Evolutionary conservation across 495 filamentous ascomycete species (phyloP), one percentile per base, ranked within the genome.

Genomic region (Staphylotrichum longicolle): DNA sequence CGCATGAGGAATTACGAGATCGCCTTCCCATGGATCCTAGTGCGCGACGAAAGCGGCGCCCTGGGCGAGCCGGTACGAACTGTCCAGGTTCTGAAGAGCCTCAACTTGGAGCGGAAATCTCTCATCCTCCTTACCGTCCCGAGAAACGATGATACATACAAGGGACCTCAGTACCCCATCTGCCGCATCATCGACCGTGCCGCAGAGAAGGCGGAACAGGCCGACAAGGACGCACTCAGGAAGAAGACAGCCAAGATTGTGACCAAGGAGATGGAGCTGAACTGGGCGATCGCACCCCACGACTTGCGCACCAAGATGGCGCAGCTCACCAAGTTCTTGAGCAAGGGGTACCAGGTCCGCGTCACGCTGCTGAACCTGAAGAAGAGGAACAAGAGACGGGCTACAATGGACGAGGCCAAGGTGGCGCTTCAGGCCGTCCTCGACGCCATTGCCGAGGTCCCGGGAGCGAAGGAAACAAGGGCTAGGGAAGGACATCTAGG

Each of bases 231-330:
- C 52, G 73, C 65, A 47, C 60, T 61, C 15, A 60, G 56, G 47
- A 70, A 67, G n/a, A 61, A 67, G 41, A 39, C 50, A 40, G 45
- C 34, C 52, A 67, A 70, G 60, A 30, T 47, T 7, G 53, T 64
- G 42, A 49, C 50, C 61, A 63, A 96, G 77, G 85, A 88, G 68
- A 68, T 96, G 14, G 91, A 96, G 76, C 32, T 96, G 62, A 91
- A 91, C 72, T 96, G 91, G 91, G 85, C 87, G 33, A 91, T 93
- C 63, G 85, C 84, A 57, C 63, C 70, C 9, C 78, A 89, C 71
- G 89, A 93, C 72, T 73, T 91, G 32, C 65, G 66, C 4, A 85
- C 89, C 68, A 81, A 83, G 51, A 57, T 88, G 66, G 77, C 78
- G 48, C 80, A 84, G 72, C 63, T 92, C 69, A 72, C 74, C 53